phyloP scores from a whole-genome alignment of 1,284 basidiomycete species.

The Heterobasidion parviporum region DNA sequence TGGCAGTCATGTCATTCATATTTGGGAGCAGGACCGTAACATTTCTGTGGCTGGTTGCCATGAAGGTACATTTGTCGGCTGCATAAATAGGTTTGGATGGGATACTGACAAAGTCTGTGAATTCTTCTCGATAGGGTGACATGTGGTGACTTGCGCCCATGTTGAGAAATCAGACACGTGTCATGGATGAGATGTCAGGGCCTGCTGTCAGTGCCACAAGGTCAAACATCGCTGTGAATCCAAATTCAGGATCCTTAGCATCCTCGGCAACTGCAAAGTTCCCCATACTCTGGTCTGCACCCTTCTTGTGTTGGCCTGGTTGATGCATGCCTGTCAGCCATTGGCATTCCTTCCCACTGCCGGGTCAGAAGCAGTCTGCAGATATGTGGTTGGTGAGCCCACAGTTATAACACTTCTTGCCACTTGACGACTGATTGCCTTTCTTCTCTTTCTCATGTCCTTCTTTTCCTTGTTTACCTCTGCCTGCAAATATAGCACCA shows the following conservation, averaged over 20 bases:
- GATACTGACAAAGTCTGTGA: not conserved
- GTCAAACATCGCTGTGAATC: not conserved
- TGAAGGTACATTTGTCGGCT: not conserved
- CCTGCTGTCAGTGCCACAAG: no score
- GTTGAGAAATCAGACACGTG: not conserved
- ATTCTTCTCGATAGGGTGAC: not conserved
- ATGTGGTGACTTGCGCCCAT: constrained; percentile 1
- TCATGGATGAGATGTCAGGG: no score
- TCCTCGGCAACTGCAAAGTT: not conserved
- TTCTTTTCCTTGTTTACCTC: no score
- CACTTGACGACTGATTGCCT: no score
- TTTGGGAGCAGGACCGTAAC: not conserved
- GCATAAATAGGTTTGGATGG: not conserved
- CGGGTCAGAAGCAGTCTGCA: no score
- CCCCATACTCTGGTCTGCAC: no score
- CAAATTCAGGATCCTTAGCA: not conserved
- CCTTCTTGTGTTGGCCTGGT: not conserved
- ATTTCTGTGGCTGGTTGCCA: not conserved
- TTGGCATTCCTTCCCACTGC: no score
- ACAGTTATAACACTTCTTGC: no score
- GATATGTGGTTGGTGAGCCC: no score
- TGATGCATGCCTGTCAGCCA: not conserved
- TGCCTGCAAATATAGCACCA: no score
- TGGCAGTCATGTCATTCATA: not conserved
- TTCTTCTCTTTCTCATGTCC: no score